Percentiles rank a stretch among this genome's conserved stretches.
These are phyloP conservation scores for Carex scoparia DNA, from an alignment of 176 grass and related monocot species.

Conservation along the genomic window DNA sequence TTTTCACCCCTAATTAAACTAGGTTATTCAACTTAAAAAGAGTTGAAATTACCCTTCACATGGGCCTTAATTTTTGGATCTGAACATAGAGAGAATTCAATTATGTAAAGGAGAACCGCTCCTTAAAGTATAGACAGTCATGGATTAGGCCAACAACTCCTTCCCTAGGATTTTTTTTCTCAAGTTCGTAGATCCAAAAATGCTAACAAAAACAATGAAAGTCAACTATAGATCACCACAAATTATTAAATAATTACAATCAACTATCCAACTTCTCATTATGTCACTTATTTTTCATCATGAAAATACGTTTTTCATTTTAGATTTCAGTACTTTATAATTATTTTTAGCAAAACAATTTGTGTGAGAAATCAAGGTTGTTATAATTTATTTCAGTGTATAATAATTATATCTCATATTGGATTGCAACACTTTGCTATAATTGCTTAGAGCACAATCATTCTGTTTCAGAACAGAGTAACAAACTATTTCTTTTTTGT, in stretches of 20 bases:
- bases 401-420: not conserved
- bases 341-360: not conserved
- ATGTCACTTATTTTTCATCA: not conserved
- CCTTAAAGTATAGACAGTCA: not conserved
- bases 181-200: constrained; percentile 13
- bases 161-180: not conserved
- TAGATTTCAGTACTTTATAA: not conserved
- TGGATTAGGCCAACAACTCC: constrained; percentile 26
- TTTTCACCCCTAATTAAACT: not conserved
- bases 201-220: constrained; percentile 2
- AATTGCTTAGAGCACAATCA: not conserved
- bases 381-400: not conserved
- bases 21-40: not conserved
- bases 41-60: not conserved
- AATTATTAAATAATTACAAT: not conserved
- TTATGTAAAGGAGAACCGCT: not conserved
- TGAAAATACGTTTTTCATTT: not conserved
- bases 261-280: not conserved
- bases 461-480: not conserved
- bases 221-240: constrained; percentile 2
- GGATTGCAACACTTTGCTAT: not conserved
- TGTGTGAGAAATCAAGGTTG: not conserved
- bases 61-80: constrained; percentile 21
- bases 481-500: not conserved
- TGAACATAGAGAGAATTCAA: constrained; percentile 2